A percentile compares a stretch with the other conserved stretches of the same genome.
These are phyloP conservation scores for Parathielavia hyrcaniae DNA, from an alignment of 495 filamentous ascomycete genomes.

Conservation along the genomic window DNA sequence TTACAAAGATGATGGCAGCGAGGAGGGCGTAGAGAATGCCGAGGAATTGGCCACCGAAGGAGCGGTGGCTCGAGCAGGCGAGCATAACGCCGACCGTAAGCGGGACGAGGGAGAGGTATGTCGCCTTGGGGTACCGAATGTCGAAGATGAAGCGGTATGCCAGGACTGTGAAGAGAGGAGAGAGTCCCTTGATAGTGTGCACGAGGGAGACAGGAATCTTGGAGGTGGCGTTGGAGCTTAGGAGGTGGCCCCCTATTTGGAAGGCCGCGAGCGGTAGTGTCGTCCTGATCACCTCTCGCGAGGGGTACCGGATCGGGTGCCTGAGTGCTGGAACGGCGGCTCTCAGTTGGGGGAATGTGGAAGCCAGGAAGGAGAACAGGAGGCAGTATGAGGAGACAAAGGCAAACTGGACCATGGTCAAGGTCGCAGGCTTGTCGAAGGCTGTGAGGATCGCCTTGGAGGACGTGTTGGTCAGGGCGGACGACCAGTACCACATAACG, in stretches of 20 bases:
- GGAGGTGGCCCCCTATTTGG: slow-evolving; percentile 87
- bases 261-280: slow-evolving; percentile 88
- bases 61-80: slow-evolving; percentile 75
- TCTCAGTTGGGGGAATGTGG: slow-evolving; percentile 59
- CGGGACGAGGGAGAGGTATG: slow-evolving; percentile 87
- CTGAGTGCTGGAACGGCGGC: slow-evolving; percentile 68
- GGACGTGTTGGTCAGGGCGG: slow-evolving; percentile 92
- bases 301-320: slow-evolving; percentile 74
- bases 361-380: slow-evolving; percentile 65
- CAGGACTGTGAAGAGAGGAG: slow-evolving; percentile 88
- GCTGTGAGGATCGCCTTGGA: slow-evolving; percentile 95
- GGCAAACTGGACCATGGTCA: slow-evolving; percentile 91
- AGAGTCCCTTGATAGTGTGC: slow-evolving; percentile 99
- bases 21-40: slow-evolving; percentile 82
- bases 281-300: slow-evolving; percentile 73
- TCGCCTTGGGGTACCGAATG: slow-evolving; percentile 79
- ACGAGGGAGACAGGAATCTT: slow-evolving; percentile 95
- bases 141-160: slow-evolving; percentile 85
- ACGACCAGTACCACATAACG: slow-evolving; percentile 86
- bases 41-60: slow-evolving; percentile 73
- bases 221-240: slow-evolving; percentile 85
- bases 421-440: slow-evolving; percentile 83
- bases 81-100: slow-evolving; percentile 91
- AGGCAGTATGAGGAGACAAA: slow-evolving; percentile 89
- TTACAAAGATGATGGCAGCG: slow-evolving; percentile 89